Base-by-base conservation (phyloP, 2,329 filamentous ascomycete species). In the Beauveria scarabaeidicola region DNA sequence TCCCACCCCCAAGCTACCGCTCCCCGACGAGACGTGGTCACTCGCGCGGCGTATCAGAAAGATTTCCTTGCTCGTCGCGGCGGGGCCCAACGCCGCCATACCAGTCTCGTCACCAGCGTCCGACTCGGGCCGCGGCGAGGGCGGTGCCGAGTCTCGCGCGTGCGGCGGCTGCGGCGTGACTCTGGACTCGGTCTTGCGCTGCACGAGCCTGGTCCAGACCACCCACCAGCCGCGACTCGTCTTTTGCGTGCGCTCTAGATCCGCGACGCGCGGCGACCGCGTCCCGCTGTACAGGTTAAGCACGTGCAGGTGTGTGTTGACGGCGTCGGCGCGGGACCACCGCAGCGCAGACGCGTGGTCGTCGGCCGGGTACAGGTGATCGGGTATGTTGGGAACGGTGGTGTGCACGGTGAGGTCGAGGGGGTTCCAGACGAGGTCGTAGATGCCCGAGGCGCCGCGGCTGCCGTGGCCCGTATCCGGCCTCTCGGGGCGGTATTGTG, bases 221-320 rank as follows among this genome's bases (percentile, higher is more conserved):
- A 88, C 77, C 85, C 86, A 88, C 83, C 85, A 88, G 1, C 84
- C 85, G 38, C 84, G 79, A 50, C 75, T 83, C 4, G 85, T 88
- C 75, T 88, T 87, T 66, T 80, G 82, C 1, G 84, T 87, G 21
- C 82, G 77, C 68, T 88, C 85, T 3, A 82, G 68, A 61, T 83
- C 80, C 4, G 71, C 70, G 17, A 65, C 63, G 40, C 75, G 70
- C 2, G 68, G 70, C 13, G 66, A 62, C 5, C 77, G 74, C 2
- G 81, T 81, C n/a, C 66, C 63, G 38, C 63, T 64, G 64, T 82
- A 80, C 9, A 83, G 78, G 65, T 81, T 81, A 29, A 89, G 75
- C 11, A 88, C 77, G 64, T 88, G 83, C 60, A 80, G 79, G 65
- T 88, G 85, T 1, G 85, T 86, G 67, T 79, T 86, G 60, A 87